Conservation (phyloP, 495 filamentous ascomycete species). For the Penicillium argentinense region DNA sequence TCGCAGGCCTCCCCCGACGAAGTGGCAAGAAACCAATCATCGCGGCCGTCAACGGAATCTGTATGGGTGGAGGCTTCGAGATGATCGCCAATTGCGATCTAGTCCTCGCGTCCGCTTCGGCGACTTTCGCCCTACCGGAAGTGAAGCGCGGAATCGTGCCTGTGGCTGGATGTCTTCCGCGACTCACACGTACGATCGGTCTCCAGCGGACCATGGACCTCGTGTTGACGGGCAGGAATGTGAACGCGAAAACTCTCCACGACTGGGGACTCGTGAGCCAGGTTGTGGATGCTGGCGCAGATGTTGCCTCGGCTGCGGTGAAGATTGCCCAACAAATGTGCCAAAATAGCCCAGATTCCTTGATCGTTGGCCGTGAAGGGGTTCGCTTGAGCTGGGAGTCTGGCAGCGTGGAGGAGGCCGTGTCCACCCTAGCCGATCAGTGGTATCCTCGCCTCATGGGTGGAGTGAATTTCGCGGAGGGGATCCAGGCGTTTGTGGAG, state of each 20-base stretch:
- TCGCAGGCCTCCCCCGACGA: conserved; percentile 55
- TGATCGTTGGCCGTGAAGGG: conserved; percentile 65
- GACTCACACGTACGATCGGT: conserved; percentile 67
- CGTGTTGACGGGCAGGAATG: conserved; percentile 60
- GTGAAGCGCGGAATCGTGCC: conserved; percentile 68
- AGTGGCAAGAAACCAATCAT: conserved; percentile 60
- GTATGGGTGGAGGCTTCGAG: conserved; percentile 73
- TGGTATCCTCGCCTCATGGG: conserved; percentile 59
- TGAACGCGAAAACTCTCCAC: conserved; percentile 57
- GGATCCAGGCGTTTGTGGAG: conserved; percentile 77
- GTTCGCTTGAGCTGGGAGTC: conserved; percentile 68
- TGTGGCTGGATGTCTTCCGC: conserved; percentile 68
- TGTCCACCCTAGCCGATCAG: conserved; percentile 53
- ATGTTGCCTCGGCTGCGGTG: conserved; percentile 32
- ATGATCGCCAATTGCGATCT: conserved; percentile 71
- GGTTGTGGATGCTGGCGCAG: conserved; percentile 14
- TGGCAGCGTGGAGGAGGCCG: conserved; percentile 62
- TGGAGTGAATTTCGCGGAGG: conserved; percentile 77
- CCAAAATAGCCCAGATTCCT: conserved; percentile 65
- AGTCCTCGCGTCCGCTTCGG: conserved; percentile 55
- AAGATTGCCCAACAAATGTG: conserved; percentile 23
- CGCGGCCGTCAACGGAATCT: conserved; percentile 73
- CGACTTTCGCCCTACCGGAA: conserved; percentile 66
- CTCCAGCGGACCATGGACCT: conserved; percentile 70
- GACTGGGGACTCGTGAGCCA: conserved; percentile 64